Evolutionary conservation across 345 rosid species (phyloP), one percentile per base, ranked within the genome.

Genomic region (Chamaenerion angustifolium): DNA sequence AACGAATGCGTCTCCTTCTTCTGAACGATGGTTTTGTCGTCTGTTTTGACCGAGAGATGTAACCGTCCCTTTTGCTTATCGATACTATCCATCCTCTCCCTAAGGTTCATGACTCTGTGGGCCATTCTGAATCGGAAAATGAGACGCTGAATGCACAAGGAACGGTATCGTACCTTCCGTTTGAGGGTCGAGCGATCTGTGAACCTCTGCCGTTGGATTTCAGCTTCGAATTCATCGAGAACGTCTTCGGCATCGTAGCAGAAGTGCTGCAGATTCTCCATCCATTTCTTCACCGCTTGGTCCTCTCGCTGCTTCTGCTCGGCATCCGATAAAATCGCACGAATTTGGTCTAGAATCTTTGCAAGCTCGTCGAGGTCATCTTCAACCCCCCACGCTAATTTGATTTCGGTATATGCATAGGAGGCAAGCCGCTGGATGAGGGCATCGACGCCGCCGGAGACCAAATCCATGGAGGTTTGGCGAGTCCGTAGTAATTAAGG

Each of bases 181-280:
- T 4, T 13, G 18, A 47, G 3, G 37, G 43, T 51, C 42, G 45
- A 47, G 9, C n/a, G 37, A 4, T 59, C 27, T 1, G n/a, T 1
- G 11, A 1, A 53, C 42, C 16, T 53, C 52, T 42, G 8, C 1
- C 13, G 44, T 8, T 55, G 40, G 14, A 49, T 48, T 18, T 63
- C 35, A 12, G 2, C 48, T 17, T 58, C 61, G 6, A 62, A 49
- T 4, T 54, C 61, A 19, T 50, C 67, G 12, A 68, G 18, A 45
- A 60, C 49, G 10, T 65, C 69, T 3, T 59, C 64, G 0, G 64
- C 54, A 27, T 59, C 65, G 9, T 17, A 56, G 35, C 54, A 66
- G 21, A 66, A 43, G 31, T 56, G 16, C 46, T 48, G 31, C 6
- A 60, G 61, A 27, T 21, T 16, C 12, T 3, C 35, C 14, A 60